Conservation (phyloP, 495 filamentous ascomycete genomes). For the Penicillium paradoxum region DNA sequence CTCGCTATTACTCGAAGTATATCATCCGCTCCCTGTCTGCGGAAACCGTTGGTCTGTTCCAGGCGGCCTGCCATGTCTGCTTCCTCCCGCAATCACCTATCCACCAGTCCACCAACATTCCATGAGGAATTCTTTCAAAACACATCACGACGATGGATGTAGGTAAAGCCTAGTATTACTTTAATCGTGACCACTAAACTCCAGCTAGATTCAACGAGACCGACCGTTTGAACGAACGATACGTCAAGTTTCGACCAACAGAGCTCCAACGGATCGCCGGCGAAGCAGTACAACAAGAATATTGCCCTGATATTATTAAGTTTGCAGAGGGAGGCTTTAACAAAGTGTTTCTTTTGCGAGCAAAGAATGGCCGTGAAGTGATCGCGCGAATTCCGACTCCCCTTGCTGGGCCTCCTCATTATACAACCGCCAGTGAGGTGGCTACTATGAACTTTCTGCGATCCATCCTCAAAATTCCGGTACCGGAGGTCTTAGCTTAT, state of each 20-base stretch:
- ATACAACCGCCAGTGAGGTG: slow-evolving; percentile 41
- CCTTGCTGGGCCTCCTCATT: slow-evolving; percentile 30
- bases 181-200: slow-evolving; percentile 5
- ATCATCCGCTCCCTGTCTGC: slow-evolving; percentile 7
- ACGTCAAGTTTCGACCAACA: slow-evolving; percentile 26
- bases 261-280: slow-evolving; percentile 30
- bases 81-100: slow-evolving; percentile 16
- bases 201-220: slow-evolving; percentile 24
- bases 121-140: slow-evolving; percentile 25
- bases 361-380: slow-evolving; percentile 28
- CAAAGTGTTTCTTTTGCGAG: slow-evolving; percentile 24
- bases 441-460: slow-evolving; percentile 40
- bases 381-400: slow-evolving; percentile 36
- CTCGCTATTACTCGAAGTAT: slow-evolving; percentile 13
- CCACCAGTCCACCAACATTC: slow-evolving; percentile 12
- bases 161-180: slow-evolving; percentile 4
- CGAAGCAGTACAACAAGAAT: slow-evolving; percentile 24
- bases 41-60: slow-evolving; percentile 13
- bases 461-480: slow-evolving; percentile 27
- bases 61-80: slow-evolving; percentile 13
- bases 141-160: slow-evolving; percentile 27
- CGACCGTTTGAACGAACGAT: slow-evolving; percentile 25
- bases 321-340: slow-evolving; percentile 37
- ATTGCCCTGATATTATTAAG: slow-evolving; percentile 21
- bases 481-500: slow-evolving; percentile 27